Evolutionary conservation across 495 filamentous ascomycete genomes (phyloP), one percentile per base, ranked within the genome.

Genomic region (Achaetomiella virescens): DNA sequence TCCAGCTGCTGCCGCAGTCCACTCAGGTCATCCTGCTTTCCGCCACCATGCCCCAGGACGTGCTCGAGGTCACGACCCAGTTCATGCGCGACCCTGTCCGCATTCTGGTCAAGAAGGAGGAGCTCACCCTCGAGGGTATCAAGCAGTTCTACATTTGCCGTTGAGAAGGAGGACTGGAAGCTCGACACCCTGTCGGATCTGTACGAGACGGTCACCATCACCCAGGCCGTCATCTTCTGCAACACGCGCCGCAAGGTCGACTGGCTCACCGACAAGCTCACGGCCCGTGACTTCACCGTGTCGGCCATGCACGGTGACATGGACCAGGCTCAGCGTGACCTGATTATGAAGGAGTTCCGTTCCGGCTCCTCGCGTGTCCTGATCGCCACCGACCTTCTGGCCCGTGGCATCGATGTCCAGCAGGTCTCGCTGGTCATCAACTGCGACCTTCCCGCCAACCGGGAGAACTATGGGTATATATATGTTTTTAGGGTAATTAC

Each of bases 381-480:
- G 17, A 99, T 99, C 61, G 91, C 91, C 29, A 99, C 93, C 14
- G 93, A 99, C 66, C 88, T 99, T 18, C 91, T 91, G 81, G 95
- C 93, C 58, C 85, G 93, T 72, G 93, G 93, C 78, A 99, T 99
- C 77, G 93, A 99, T 70, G 93, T 99, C 25, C 93, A 99, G 71
- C 93, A 99, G 71, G 93, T 99, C 24, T 95, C 89, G 15, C 78
- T 99, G 54, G 93, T 99, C 55, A 99, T 99, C 76, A 99, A 99
- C 75, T 99, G 97, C 72, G 93, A 99, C 66, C 79, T 99, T 33
- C 93, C 93, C 31, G 90, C 86, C 67, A 99, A 99, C 76, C 91
- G 93, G 82, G 93, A 99, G 75, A 99, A 99, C 76, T 99, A 99
- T n/a, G n/a, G n/a, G n/a, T n/a, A n/a, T n/a, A n/a, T n/a, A n/a